Percentiles rank a stretch among this genome's conserved stretches.
Evolutionary conservation across 1,284 basidiomycete genomes (phyloP).

Genomic region (Fomitopsis palustris): DNA sequence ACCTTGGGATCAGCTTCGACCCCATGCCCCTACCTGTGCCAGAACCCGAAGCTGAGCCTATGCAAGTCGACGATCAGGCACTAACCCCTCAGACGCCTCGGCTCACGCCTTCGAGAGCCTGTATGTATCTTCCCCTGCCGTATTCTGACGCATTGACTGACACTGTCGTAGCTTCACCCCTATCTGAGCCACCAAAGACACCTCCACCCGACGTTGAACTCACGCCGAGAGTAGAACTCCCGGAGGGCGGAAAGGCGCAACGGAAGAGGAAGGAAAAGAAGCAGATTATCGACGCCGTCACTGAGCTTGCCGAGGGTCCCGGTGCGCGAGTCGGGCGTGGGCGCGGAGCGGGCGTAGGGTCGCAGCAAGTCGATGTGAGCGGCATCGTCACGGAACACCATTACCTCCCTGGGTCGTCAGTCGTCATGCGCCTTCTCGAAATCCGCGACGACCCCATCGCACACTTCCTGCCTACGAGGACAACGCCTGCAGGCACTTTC

Average conservation of each 20-base stretch:
- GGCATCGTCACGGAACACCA: slow-evolving; percentile 76
- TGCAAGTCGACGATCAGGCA: slow-evolving; percentile 21
- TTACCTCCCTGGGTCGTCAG: slow-evolving; percentile 79
- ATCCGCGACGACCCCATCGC: slow-evolving; percentile 83
- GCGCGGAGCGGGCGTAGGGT: slow-evolving; percentile 51
- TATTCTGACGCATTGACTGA: slow-evolving; percentile 3
- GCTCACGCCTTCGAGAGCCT: slow-evolving; percentile 64
- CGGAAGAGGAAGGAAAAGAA: slow-evolving; percentile 63
- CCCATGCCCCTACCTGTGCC: slow-evolving; percentile 16
- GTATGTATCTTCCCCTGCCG: no score
- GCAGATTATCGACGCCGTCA: slow-evolving; percentile 80
- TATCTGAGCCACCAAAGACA: slow-evolving; percentile 66
- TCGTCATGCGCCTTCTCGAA: slow-evolving; percentile 78
- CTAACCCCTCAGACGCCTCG: slow-evolving; percentile 46
- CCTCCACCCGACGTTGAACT: slow-evolving; percentile 55
- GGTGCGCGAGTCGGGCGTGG: slow-evolving; percentile 52
- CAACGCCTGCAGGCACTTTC: slow-evolving; percentile 66
- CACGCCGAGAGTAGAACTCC: slow-evolving; percentile 46
- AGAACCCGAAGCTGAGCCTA: background rate
- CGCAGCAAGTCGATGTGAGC: slow-evolving; percentile 62
- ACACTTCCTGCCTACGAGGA: slow-evolving; percentile 81
- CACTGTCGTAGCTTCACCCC: slow-evolving; percentile 57
- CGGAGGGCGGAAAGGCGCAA: slow-evolving; percentile 16
- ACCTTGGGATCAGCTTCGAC: slow-evolving; percentile 70
- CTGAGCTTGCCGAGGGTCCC: slow-evolving; percentile 76